Percentiles rank a stretch among this genome's conserved stretches.
These are phyloP conservation scores for Fusarium zealandicum DNA, from an alignment of 2,329 filamentous ascomycete genomes.

Conservation along the genomic window DNA sequence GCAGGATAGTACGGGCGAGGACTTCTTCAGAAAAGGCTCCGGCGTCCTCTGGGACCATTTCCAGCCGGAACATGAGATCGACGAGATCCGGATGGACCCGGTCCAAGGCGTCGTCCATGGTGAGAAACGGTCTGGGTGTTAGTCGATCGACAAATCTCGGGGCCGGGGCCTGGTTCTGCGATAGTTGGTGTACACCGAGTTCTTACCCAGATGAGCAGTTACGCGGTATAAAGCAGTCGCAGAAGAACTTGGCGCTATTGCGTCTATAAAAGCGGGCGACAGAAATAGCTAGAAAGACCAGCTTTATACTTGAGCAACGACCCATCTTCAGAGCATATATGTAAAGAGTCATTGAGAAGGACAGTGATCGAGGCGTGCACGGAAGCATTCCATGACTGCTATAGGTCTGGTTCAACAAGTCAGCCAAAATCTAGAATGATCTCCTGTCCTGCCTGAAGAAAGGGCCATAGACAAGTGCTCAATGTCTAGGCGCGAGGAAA, in stretches of 20 bases:
- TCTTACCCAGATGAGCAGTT: no score
- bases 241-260: neutral
- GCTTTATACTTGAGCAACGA: neutral
- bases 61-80: constrained; percentile 16
- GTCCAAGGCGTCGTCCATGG: constrained; percentile 18
- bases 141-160: no score
- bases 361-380: neutral
- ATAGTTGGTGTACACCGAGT: no score
- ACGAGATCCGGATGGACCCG: constrained; percentile 36
- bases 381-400: neutral
- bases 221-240: neutral
- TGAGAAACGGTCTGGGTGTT: neutral
- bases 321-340: neutral
- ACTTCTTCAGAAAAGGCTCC: constrained; percentile 13
- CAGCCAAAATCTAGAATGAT: neutral
- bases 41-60: constrained; percentile 5
- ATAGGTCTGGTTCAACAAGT: no score
- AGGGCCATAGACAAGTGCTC: neutral
- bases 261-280: neutral
- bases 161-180: no score
- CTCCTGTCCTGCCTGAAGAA: neutral
- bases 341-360: neutral
- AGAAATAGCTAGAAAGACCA: neutral
- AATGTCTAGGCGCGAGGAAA: neutral
- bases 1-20: constrained; percentile 20